Conservation (phyloP, 2,329 filamentous ascomycete species). For the Cordyceps militaris region DNA sequence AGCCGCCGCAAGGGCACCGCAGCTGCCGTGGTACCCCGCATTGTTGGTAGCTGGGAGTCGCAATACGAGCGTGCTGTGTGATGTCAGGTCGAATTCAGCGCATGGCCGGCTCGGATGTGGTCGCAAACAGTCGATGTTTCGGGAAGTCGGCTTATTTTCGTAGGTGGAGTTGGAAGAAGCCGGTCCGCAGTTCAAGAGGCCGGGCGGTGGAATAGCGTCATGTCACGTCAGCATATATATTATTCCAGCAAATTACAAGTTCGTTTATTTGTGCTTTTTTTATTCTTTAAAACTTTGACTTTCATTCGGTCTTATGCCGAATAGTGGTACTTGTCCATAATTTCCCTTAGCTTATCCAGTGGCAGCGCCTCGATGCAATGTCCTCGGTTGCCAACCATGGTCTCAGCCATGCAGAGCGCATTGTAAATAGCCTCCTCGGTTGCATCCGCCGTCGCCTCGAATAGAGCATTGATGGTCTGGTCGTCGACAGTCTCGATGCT, state of each 20-base stretch:
- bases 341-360: conserved; percentile 34
- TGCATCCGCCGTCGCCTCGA: conserved; percentile 51
- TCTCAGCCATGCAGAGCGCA: conserved; percentile 50
- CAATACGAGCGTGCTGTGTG: not conserved
- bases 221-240: conserved; percentile 3
- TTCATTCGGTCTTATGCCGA: not conserved
- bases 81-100: not conserved
- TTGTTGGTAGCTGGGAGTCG: conserved; percentile 6
- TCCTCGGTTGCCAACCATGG: conserved; percentile 43
- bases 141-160: conserved; percentile 9
- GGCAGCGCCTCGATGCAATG: conserved; percentile 39
- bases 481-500: conserved; percentile 44
- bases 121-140: not conserved
- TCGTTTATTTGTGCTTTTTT: not conserved
- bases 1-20: conserved; percentile 16
- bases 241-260: not conserved
- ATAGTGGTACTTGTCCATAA: conserved; percentile 32
- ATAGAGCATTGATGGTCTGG: conserved; percentile 49
- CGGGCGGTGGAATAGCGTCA: not conserved
- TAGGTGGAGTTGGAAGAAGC: conserved; percentile 8
- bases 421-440: conserved; percentile 58
- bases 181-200: conserved; percentile 1
- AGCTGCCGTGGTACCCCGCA: conserved; percentile 16
- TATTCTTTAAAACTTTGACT: not conserved
- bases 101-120: not conserved